Conservation (phyloP, 441 rosid genomes). For the Adansonia grandidieri region DNA sequence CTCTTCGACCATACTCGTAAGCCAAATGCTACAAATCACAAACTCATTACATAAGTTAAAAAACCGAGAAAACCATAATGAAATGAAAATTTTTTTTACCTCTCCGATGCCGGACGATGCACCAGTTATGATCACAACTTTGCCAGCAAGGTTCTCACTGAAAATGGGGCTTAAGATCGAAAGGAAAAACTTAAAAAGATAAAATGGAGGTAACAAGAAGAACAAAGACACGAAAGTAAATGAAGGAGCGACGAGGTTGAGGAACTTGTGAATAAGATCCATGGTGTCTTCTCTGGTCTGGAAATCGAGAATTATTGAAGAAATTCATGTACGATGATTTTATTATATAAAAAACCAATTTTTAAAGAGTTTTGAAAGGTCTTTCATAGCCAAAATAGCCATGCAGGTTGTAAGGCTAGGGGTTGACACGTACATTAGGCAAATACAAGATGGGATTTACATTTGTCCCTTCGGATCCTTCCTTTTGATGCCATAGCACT, state of each 20-base stretch:
- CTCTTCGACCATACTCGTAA: conserved; percentile 63
- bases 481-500: too few species aligned
- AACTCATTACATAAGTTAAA: too few species aligned
- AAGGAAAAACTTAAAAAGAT: conserved; percentile 47
- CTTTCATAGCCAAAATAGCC: too few species aligned
- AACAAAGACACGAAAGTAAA: conserved; percentile 61
- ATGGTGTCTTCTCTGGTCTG: conserved; percentile 9
- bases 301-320: too few species aligned
- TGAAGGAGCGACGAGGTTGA: conserved; percentile 61
- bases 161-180: conserved; percentile 43
- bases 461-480: too few species aligned
- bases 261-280: conserved; percentile 61
- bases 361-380: too few species aligned
- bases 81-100: conserved; percentile 26
- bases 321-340: too few species aligned
- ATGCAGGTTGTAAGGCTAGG: too few species aligned
- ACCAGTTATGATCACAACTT: conserved; percentile 73
- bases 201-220: conserved; percentile 58
- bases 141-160: conserved; percentile 54
- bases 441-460: too few species aligned
- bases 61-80: neutral
- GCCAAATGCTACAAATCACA: conserved; percentile 51
- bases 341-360: too few species aligned
- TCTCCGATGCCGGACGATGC: conserved; percentile 84
- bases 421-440: too few species aligned